Conservation (phyloP, 352 stramenopile genomes). For the Lagenidium giganteum region DNA sequence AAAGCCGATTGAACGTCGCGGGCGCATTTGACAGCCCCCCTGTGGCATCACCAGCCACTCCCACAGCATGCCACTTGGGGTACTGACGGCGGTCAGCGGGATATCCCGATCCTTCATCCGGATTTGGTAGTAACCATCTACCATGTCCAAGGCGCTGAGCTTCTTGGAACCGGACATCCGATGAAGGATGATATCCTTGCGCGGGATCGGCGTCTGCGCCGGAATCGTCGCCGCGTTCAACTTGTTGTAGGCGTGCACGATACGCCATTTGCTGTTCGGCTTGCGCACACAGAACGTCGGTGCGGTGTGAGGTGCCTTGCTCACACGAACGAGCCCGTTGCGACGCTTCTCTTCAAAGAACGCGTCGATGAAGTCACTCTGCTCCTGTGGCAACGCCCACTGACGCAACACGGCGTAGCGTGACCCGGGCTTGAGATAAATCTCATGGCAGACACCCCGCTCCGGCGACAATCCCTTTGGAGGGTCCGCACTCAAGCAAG, state of each 20-base stretch:
- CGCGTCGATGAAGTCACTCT: constrained; percentile 13
- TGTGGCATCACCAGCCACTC: constrained; percentile 24
- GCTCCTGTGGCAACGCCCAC: constrained; percentile 11
- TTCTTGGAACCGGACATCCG: constrained; percentile 1
- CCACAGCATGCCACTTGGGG: constrained; percentile 11
- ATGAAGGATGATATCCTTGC: constrained; percentile 10
- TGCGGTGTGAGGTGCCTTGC: constrained; percentile 11
- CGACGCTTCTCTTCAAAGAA: constrained; percentile 16
- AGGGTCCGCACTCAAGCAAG: too few species aligned
- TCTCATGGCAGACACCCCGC: constrained; percentile 15
- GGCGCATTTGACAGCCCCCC: constrained; percentile 15
- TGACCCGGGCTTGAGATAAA: constrained; percentile 7
- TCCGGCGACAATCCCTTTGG: constrained; percentile 3
- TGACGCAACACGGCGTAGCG: constrained; percentile 9
- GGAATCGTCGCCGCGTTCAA: constrained; percentile 1
- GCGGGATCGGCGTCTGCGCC: constrained; percentile 1
- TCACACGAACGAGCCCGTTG: constrained; percentile 11
- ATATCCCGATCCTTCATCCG: constrained; percentile 4
- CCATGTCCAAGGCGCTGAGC: constrained; percentile 3
- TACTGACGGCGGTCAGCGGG: constrained; percentile 2
- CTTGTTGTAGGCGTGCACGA: constrained; percentile 6
- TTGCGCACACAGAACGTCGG: constrained; percentile 24
- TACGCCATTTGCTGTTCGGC: constrained; percentile 12
- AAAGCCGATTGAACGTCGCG: constrained; percentile 22
- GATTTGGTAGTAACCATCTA: constrained; percentile 7